A percentile compares a stretch with the other conserved stretches of the same genome.
phyloP scores from a whole-genome alignment of 2,329 filamentous ascomycete genomes.

The Didymella pinodella region DNA sequence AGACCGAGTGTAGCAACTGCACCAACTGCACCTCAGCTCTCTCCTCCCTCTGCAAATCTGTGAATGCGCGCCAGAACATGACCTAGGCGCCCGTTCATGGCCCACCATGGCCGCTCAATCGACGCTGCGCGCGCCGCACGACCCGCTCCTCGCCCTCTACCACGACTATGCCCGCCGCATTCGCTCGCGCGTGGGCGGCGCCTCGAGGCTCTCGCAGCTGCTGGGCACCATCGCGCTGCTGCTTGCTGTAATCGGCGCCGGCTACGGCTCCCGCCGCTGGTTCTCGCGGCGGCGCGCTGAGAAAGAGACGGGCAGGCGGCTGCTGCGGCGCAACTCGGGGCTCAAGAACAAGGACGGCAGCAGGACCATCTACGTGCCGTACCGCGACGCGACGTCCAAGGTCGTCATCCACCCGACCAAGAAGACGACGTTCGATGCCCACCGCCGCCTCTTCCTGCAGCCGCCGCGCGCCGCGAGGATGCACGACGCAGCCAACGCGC shows the following conservation, averaged over 20 bases:
- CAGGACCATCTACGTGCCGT: constrained; percentile 92
- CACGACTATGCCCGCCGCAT: constrained; percentile 59
- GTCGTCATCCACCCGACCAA: constrained; percentile 92
- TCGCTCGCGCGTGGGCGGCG: constrained; percentile 63
- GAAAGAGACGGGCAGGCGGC: constrained; percentile 79
- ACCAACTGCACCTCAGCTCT: background rate
- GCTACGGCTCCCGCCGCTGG: constrained; percentile 80
- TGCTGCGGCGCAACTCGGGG: constrained; percentile 91
- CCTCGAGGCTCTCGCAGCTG: constrained; percentile 75
- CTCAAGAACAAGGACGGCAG: constrained; percentile 94
- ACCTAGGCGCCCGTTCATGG: constrained; percentile 31
- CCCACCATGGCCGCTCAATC: constrained; percentile 83
- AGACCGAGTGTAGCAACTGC: background rate
- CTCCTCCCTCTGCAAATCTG: constrained; percentile 5
- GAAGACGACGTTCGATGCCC: constrained; percentile 92
- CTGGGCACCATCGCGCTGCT: constrained; percentile 78
- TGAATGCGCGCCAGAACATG: constrained; percentile 34
- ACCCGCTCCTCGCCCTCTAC: constrained; percentile 57
- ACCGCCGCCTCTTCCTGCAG: constrained; percentile 90
- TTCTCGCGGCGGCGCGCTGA: constrained; percentile 78
- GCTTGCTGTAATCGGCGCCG: constrained; percentile 78
- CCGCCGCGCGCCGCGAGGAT: constrained; percentile 84
- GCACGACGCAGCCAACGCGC: constrained; percentile 65
- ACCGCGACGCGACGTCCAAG: constrained; percentile 85
- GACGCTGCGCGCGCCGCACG: constrained; percentile 66